These are phyloP conservation scores for Candida sithepensis DNA, from an alignment of 805 yeast genomes.

Conservation along the genomic window DNA sequence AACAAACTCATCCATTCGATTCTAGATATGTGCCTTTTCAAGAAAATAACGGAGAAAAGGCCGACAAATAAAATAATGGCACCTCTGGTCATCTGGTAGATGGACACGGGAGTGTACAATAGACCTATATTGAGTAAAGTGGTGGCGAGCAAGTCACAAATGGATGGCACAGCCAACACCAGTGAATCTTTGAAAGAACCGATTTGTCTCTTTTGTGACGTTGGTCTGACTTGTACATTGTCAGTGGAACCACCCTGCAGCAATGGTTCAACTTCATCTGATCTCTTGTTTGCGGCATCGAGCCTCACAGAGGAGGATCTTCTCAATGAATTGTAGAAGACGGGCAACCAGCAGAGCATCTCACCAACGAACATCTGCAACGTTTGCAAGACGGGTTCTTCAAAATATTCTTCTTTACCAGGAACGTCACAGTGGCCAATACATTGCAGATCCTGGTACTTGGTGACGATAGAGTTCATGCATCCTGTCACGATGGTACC, in stretches of 20 bases:
- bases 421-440: slow-evolving; percentile 51
- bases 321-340: slow-evolving; percentile 9
- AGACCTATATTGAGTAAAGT: slow-evolving; percentile 76
- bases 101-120: slow-evolving; percentile 69
- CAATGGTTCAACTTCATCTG: neutral
- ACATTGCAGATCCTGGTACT: slow-evolving; percentile 73
- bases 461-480: slow-evolving; percentile 68
- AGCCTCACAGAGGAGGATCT: slow-evolving; percentile 3
- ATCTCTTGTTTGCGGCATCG: slow-evolving; percentile 2
- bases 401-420: slow-evolving; percentile 49
- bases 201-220: slow-evolving; percentile 8
- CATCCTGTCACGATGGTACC: slow-evolving; percentile 71
- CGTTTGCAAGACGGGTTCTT: slow-evolving; percentile 78
- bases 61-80: slow-evolving; percentile 76
- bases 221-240: neutral
- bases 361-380: slow-evolving; percentile 82
- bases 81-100: slow-evolving; percentile 86
- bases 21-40: slow-evolving; percentile 50
- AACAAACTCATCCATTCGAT: slow-evolving; percentile 66
- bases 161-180: slow-evolving; percentile 56
- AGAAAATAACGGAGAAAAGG: slow-evolving; percentile 58
- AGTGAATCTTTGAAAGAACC: slow-evolving; percentile 26
- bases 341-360: slow-evolving; percentile 36
- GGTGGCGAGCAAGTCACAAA: slow-evolving; percentile 70
- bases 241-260: neutral